Evolutionary conservation across 768 basidiomycete genomes (phyloP).

Genomic region (Ephemerocybe angulata): DNA sequence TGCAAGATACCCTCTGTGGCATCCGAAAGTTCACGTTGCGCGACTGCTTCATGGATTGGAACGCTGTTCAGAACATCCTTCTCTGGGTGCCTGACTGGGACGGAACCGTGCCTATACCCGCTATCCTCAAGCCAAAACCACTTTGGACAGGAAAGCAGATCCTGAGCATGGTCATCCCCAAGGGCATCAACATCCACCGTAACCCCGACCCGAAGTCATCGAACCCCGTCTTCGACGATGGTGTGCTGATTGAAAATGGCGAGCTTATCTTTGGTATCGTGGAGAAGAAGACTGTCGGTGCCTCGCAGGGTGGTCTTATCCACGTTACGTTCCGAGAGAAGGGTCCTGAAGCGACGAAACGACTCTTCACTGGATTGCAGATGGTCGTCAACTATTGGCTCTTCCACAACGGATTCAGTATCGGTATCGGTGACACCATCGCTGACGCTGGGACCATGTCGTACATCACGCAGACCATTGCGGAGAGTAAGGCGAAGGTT

Average conservation of each 20-base stretch:
- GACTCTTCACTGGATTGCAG: constrained; percentile 91
- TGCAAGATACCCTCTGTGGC: constrained; percentile 97
- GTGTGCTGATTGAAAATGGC: constrained; percentile 95
- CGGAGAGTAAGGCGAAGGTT: constrained; percentile 78
- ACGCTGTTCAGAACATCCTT: constrained; percentile 92
- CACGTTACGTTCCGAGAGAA: constrained; percentile 98
- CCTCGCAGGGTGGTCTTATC: constrained; percentile 88
- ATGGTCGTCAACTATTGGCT: constrained; percentile 98
- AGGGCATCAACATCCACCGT: constrained; percentile 90
- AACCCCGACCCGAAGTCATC: constrained; percentile 74
- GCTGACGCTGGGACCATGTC: constrained; percentile 88
- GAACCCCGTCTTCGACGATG: constrained; percentile 87
- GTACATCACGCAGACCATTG: constrained; percentile 79
- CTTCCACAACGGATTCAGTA: constrained; percentile 98
- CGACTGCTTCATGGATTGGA: constrained; percentile 95
- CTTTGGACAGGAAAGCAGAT: constrained; percentile 99
- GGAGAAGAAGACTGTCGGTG: constrained; percentile 98
- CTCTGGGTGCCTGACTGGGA: constrained; percentile 99
- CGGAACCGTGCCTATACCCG: constrained; percentile 85
- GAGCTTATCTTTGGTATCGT: constrained; percentile 94
- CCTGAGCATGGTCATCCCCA: constrained; percentile 85
- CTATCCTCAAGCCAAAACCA: constrained; percentile 94
- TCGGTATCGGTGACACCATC: constrained; percentile 98
- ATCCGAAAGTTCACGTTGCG: constrained; percentile 96
- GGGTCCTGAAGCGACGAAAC: constrained; percentile 86